Evolutionary conservation across 805 yeast species (phyloP).

Genomic region (Gaillardinia entomophila): DNA sequence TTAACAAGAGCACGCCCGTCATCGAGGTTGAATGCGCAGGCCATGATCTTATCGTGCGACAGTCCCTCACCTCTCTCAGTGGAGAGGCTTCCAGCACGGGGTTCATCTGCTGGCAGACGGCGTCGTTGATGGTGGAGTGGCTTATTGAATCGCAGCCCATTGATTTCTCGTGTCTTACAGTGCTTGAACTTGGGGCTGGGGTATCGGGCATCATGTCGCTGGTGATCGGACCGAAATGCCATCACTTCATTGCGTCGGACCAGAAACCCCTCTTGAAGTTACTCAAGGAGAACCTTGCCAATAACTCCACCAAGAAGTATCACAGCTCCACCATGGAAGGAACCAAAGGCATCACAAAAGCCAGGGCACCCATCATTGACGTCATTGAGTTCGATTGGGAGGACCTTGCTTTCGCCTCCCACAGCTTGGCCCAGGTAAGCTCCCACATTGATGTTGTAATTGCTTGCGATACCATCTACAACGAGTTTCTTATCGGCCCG

Average conservation of each 20-base stretch:
- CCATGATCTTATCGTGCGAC: constrained; percentile 23
- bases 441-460: constrained; percentile 41
- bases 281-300: constrained; percentile 38
- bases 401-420: constrained; percentile 25
- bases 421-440: constrained; percentile 18
- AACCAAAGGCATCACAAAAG: not conserved
- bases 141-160: constrained; percentile 17
- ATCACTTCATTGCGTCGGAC: constrained; percentile 50
- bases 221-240: constrained; percentile 26
- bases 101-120: constrained; percentile 55
- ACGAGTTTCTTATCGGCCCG: constrained; percentile 49
- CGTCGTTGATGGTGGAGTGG: constrained; percentile 51
- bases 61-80: constrained; percentile 29
- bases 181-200: constrained; percentile 63
- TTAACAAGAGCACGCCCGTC: constrained; percentile 20
- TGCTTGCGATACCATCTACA: constrained; percentile 65
- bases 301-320: constrained; percentile 22
- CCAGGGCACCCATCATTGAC: constrained; percentile 24
- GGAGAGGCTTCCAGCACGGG: constrained; percentile 49
- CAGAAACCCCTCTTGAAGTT: constrained; percentile 50
- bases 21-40: constrained; percentile 14
- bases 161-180: constrained; percentile 11
- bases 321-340: constrained; percentile 5
- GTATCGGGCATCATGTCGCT: constrained; percentile 46
- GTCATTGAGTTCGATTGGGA: constrained; percentile 63